Evolutionary conservation across 2,329 filamentous ascomycete species (phyloP).

Genomic region (Pyrenochaeta sp.): DNA sequence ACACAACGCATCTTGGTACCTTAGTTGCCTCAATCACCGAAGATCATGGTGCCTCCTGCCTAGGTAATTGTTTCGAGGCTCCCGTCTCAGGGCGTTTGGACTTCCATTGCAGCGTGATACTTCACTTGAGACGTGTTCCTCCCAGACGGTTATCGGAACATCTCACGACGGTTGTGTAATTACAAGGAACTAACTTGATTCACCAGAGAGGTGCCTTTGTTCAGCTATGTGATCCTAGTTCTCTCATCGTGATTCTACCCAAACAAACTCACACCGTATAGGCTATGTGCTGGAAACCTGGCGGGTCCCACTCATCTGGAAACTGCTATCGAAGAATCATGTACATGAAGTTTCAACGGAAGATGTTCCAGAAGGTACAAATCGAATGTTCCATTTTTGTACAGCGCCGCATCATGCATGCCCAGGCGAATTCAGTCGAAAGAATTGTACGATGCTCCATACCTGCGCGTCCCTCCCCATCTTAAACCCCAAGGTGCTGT

Average conservation of each 20-base stretch:
- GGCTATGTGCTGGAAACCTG: not conserved
- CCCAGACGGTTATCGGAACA: not conserved
- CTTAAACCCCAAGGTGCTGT: not conserved
- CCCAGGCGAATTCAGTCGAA: not conserved
- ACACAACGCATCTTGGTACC: not conserved
- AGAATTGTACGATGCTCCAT: not conserved
- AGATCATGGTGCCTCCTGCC: not conserved
- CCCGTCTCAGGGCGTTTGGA: not conserved
- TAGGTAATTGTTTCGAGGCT: not conserved
- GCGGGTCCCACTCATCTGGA: not conserved
- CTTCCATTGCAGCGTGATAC: not conserved
- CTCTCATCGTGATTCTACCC: not conserved
- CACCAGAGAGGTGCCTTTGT: not conserved
- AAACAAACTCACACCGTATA: not conserved
- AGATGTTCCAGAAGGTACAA: not conserved
- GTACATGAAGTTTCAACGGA: not conserved
- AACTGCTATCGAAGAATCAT: not conserved
- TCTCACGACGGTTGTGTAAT: not conserved
- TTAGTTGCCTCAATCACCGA: not conserved
- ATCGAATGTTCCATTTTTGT: too few species aligned
- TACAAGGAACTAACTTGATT: not conserved
- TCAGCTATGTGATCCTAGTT: not conserved
- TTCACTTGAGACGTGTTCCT: not conserved
- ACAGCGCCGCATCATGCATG: not conserved
- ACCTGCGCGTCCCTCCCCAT: not conserved